Conservation (phyloP, 331 rosid species). For the Stylosanthes scabra region DNA sequence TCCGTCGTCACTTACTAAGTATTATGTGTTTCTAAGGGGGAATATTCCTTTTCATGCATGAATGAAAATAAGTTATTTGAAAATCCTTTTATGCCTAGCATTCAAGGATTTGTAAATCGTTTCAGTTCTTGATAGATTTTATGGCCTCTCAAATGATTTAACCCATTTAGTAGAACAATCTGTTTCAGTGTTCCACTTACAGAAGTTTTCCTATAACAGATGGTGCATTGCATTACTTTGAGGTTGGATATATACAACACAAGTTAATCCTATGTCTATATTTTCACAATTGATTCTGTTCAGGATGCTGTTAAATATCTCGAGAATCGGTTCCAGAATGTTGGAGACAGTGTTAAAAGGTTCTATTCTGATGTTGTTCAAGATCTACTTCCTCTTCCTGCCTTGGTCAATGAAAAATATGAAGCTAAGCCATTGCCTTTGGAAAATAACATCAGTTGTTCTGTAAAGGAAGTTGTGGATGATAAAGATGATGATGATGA, state of each 20-base stretch:
- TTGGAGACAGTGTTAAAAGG: conserved; percentile 73
- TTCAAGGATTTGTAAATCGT: background rate
- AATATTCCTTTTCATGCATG: too few species aligned
- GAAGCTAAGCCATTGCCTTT: conserved; percentile 44
- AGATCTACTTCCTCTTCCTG: conserved; percentile 58
- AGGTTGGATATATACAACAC: background rate
- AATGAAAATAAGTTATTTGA: too few species aligned
- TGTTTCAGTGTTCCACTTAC: background rate
- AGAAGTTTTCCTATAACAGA: background rate
- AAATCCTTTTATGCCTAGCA: background rate
- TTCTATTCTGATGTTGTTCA: conserved; percentile 72
- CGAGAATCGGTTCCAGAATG: conserved; percentile 68
- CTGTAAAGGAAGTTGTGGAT: conserved; percentile 30
- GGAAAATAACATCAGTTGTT: conserved; percentile 34
- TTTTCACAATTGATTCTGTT: conserved; percentile 30
- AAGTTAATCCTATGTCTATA: conserved; percentile 31
- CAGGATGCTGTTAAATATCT: conserved; percentile 83
- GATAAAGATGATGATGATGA: conserved; percentile 29
- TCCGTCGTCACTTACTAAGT: background rate
- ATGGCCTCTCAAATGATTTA: background rate
- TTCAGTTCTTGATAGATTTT: background rate
- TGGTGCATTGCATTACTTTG: conserved; percentile 14
- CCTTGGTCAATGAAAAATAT: conserved; percentile 37
- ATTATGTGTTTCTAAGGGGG: background rate
- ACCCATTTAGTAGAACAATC: background rate